Evolutionary conservation across 345 rosid species (phyloP).

Genomic region (Citrus unshiu): DNA sequence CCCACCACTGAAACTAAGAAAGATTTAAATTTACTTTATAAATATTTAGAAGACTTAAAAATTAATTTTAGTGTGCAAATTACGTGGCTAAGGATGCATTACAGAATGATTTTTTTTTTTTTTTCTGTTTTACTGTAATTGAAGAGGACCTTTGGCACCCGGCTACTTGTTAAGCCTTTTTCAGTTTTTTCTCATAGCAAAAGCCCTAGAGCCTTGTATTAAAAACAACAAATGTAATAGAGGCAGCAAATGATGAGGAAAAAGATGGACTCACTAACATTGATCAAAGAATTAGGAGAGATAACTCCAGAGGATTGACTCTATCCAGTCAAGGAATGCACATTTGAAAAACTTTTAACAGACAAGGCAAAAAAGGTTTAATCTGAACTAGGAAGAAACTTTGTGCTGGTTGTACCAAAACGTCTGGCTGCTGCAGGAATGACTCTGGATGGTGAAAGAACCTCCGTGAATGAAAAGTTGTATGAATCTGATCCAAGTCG

Average conservation of each 20-base stretch:
- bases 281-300: slow-evolving; percentile 12
- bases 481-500: slow-evolving; percentile 80
- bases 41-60: no score
- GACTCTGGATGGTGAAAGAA: slow-evolving; percentile 65
- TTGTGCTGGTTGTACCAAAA: slow-evolving; percentile 58
- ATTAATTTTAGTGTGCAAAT: no score
- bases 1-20: no score
- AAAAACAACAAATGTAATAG: neutral
- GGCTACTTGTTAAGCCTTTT: neutral
- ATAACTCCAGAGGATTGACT: neutral
- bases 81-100: no score
- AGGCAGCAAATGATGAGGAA: neutral
- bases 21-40: no score
- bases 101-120: neutral
- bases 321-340: slow-evolving; percentile 6
- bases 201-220: neutral
- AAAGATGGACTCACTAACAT: neutral
- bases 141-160: neutral
- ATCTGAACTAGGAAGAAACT: slow-evolving; percentile 76
- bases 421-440: slow-evolving; percentile 58
- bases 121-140: no score
- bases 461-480: slow-evolving; percentile 56
- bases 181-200: neutral
- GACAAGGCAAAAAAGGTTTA: slow-evolving; percentile 13
- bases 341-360: neutral